phyloP scores from a whole-genome alignment of 2,329 filamentous ascomycete genomes.

The Pleomassaria siparia region DNA sequence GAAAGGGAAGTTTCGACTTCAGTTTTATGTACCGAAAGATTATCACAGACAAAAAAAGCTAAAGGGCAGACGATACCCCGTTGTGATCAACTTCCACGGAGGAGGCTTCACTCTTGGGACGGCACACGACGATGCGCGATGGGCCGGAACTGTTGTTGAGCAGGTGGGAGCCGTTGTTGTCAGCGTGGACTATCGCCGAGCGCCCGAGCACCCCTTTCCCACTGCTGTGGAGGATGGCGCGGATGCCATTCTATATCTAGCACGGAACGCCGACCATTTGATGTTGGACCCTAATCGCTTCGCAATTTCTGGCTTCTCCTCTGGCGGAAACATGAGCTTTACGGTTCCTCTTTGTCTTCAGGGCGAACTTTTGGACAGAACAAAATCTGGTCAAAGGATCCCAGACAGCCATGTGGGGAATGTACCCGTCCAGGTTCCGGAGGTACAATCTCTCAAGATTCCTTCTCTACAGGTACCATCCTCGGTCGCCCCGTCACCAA shows the following conservation, averaged over 20 bases:
- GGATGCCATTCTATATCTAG: slow-evolving; percentile 61
- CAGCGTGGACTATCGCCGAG: slow-evolving; percentile 62
- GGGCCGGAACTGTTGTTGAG: slow-evolving; percentile 58
- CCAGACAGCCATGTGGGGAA: slow-evolving; percentile 29
- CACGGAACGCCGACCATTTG: slow-evolving; percentile 57
- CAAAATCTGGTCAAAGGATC: slow-evolving; percentile 29
- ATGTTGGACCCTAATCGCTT: slow-evolving; percentile 60
- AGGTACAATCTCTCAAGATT: slow-evolving; percentile 11
- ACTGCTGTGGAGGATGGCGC: slow-evolving; percentile 66
- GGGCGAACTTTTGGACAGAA: slow-evolving; percentile 46
- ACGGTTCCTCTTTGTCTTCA: slow-evolving; percentile 62
- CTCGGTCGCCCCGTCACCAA: slow-evolving; percentile 25
- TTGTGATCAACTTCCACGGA: slow-evolving; percentile 65
- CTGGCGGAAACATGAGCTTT: slow-evolving; percentile 64
- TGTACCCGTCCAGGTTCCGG: slow-evolving; percentile 17
- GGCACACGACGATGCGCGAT: slow-evolving; percentile 62
- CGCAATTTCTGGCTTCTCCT: slow-evolving; percentile 63
- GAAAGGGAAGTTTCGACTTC: slow-evolving; percentile 53
- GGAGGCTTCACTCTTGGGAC: slow-evolving; percentile 64
- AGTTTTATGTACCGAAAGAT: slow-evolving; percentile 62
- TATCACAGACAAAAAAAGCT: slow-evolving; percentile 48
- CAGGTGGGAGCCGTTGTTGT: slow-evolving; percentile 61
- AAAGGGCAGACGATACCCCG: slow-evolving; percentile 53
- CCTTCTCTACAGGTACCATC: slow-evolving; percentile 3
- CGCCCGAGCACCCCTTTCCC: slow-evolving; percentile 64